Evolutionary conservation across 2,329 filamentous ascomycete genomes (phyloP).

Genomic region (Stemphylium lycopersici): DNA sequence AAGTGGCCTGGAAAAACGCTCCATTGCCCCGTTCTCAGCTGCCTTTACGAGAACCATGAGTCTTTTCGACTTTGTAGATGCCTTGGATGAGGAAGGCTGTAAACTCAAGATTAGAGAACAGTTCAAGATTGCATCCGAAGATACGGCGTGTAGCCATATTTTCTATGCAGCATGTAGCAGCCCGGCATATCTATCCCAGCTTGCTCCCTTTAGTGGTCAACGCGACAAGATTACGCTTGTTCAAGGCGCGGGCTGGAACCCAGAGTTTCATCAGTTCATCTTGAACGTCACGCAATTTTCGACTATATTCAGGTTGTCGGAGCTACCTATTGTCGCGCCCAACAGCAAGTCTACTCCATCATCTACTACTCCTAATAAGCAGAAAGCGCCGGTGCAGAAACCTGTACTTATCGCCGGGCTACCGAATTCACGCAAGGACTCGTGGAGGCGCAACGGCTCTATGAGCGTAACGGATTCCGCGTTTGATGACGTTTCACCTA

Average conservation of each 20-base stretch:
- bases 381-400: conserved; percentile 8
- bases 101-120: conserved; percentile 65
- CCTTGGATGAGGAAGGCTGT: conserved; percentile 64
- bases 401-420: not conserved
- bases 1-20: conserved; percentile 61
- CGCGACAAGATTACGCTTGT: conserved; percentile 62
- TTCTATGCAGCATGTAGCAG: conserved; percentile 69
- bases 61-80: conserved; percentile 67
- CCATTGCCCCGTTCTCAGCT: conserved; percentile 61
- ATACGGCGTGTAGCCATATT: conserved; percentile 68
- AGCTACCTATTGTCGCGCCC: conserved; percentile 9
- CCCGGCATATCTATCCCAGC: conserved; percentile 62
- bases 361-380: conserved; percentile 6
- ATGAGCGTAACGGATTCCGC: conserved; percentile 9
- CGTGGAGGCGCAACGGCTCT: conserved; percentile 14
- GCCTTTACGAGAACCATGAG: conserved; percentile 64
- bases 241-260: conserved; percentile 58
- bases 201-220: conserved; percentile 60
- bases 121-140: conserved; percentile 61
- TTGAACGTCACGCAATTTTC: conserved; percentile 60
- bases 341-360: conserved; percentile 7
- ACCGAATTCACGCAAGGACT: conserved; percentile 9
- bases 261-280: conserved; percentile 60
- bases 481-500: conserved; percentile 1
- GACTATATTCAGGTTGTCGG: conserved; percentile 57